Base-by-base conservation (phyloP, 805 yeast genomes). In the Metschnikowia colocasiae region DNA sequence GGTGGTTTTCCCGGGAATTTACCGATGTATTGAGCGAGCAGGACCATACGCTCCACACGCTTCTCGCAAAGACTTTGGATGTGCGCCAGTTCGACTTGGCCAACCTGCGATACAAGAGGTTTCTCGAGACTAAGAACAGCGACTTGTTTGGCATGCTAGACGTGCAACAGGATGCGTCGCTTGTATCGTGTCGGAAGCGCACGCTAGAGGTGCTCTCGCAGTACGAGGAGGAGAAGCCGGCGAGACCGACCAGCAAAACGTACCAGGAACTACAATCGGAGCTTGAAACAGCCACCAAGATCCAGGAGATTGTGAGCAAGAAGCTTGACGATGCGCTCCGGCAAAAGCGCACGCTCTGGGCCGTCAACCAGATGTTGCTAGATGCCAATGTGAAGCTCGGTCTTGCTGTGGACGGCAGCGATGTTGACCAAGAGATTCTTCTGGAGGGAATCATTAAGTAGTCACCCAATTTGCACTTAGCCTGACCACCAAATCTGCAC, bases 341-440 rank as follows among this genome's bases (percentile, higher is more conserved):
- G 36, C 61, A 64, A 34, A 67, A 68, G 36, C 62, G 79, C 31
- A 58, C 63, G 30, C 49, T 73, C 23, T 75, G 76, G 74, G 46
- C 62, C 5, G 53, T 61, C 6, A 78, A 73, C 45, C 80, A 77
- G 49, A 47, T 67, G 9, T 55, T 77, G 15, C 52, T 78, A 22
- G 76, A 76, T 45, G 72, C 74, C 4, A 74, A 72, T 45, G 60
- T 74, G 23, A 49, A 58, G 32, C 43, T 68, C 8, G 78, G 73
- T 1, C 56, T 72, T 22, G 16, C 12, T 7, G 74, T 71, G 2
- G 18, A 44, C 45, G 15, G 29, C 51, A 61, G 57, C 43, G 48
- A 43, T 19, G 43, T 55, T 31, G 64, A 60, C 41, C 55, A 50
- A 12, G 53, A 39, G 40, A 43, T 58, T 26, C 33, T 58, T n/a